Percentiles rank a stretch among this genome's conserved stretches.
Conservation (phyloP, 2,329 filamentous ascomycete species). For the Aspergillus japonicus region DNA sequence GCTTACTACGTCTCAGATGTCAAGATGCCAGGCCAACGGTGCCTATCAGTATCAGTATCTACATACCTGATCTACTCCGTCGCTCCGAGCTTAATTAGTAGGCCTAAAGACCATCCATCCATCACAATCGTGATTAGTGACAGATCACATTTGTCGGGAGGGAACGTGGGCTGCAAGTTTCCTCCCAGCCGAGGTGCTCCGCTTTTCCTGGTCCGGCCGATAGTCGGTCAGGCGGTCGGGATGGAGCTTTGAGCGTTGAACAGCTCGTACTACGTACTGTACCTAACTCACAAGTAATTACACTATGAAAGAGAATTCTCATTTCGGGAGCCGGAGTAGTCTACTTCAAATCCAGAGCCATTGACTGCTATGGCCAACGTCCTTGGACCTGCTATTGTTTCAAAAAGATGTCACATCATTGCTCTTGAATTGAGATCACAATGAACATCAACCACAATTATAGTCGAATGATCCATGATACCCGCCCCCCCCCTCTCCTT, state of each 20-base stretch:
- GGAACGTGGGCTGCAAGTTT: slow-evolving; percentile 22
- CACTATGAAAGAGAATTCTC: no score
- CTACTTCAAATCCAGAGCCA: neutral
- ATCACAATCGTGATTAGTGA: slow-evolving; percentile 11
- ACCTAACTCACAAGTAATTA: no score
- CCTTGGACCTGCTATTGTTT: neutral
- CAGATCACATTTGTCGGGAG: neutral
- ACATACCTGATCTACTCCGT: neutral
- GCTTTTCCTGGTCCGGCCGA: neutral
- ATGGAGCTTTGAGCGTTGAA: neutral
- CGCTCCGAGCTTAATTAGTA: slow-evolving; percentile 12
- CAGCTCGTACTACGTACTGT: no score
- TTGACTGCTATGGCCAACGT: neutral
- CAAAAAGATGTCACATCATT: no score
- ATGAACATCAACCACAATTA: neutral
- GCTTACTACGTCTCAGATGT: slow-evolving; percentile 5
- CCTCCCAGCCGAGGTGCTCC: neutral
- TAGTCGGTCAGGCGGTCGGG: neutral
- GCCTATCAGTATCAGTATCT: neutral
- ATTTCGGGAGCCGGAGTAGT: no score
- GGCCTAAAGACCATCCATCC: neutral
- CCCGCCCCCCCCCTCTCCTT: neutral
- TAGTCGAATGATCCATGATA: neutral
- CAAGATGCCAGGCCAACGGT: slow-evolving; percentile 14
- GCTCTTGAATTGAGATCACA: neutral